Base-by-base conservation (phyloP, 495 filamentous ascomycete species). In the Talaromyces proteolyticus region DNA sequence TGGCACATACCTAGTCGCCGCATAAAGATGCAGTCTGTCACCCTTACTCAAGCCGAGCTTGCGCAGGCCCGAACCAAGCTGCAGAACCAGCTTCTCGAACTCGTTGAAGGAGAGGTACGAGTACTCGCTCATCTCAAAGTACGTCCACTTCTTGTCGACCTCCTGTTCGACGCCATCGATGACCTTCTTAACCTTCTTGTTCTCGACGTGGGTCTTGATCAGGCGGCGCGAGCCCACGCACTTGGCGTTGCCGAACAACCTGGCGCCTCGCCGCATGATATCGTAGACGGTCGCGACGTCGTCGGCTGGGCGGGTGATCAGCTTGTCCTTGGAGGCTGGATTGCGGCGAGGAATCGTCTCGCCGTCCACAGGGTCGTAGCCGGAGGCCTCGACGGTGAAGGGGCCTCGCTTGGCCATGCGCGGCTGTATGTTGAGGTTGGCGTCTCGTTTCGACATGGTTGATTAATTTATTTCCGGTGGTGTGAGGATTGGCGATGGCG, bases 121-220 rank as follows among this genome's bases (percentile, higher is more conserved):
- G 73, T 96, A 98, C 52, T 72, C 80, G 62, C 88, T 88, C 63
- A 94, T 81, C 72, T 98, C 93, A 66, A 91, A 96, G 71, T 88
- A 98, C 44, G 83, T 86, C 93, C 93, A 98, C 53, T 88, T 78
- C 84, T 98, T 98, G 63, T 95, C 87, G 19, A 95, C 84, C 73
- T 96, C 85, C 58, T 78, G 66, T 69, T 96, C 88, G 57, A 87
- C 79, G 38, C 93, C 93, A 66, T 98, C 90, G 16, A 97, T 77
- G 51, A 91, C 76, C 78, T 95, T 98, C 85, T 95, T 96, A 60
- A 98, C 72, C 79, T 93, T 96, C 78, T 95, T 97, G 55, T 82
- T 88, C 73, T 98, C 93, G 48, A 85, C 75, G 65, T 98, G 93
- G 6, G 83, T 87, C 62, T 87, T 82, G 66, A 98, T 72, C 48